Conservation (phyloP, 345 rosid genomes). For the Abelmoschus esculentus region DNA sequence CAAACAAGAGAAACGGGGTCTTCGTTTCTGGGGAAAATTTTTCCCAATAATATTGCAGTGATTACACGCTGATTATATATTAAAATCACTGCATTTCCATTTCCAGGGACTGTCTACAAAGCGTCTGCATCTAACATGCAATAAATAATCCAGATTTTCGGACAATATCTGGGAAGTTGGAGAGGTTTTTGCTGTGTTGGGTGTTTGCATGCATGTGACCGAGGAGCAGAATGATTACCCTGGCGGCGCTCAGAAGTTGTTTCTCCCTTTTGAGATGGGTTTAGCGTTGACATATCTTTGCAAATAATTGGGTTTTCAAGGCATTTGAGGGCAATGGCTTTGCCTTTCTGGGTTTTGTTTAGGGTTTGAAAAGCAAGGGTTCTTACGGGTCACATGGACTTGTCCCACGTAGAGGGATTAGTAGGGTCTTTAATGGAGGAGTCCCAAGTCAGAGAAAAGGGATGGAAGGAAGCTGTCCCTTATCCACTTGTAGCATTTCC, state of each 20-base stretch:
- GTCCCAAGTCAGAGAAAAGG: conserved; percentile 15
- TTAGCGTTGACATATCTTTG: conserved; percentile 4
- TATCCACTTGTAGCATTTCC: neutral
- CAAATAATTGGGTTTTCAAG: neutral
- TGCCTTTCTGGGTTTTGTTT: neutral
- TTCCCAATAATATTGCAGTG: conserved; percentile 9
- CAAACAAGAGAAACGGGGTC: neutral
- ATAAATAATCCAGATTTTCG: conserved; percentile 14
- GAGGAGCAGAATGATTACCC: conserved; percentile 51
- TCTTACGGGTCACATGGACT: conserved; percentile 28
- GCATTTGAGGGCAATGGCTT: neutral
- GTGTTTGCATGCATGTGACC: conserved; percentile 13
- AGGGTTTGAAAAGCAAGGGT: conserved; percentile 37
- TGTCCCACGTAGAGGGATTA: conserved; percentile 19
- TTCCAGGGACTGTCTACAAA: conserved; percentile 10
- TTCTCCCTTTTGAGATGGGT: conserved; percentile 27
- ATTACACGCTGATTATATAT: neutral
- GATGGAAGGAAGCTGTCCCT: neutral
- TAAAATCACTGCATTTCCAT: conserved; percentile 4
- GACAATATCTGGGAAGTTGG: conserved; percentile 29
- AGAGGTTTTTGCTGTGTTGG: conserved; percentile 3
- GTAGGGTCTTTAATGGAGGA: conserved; percentile 18
- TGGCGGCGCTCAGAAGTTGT: conserved; percentile 60
- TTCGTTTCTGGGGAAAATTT: conserved; percentile 6
- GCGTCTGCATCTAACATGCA: conserved; percentile 14